phyloP scores from a whole-genome alignment of 2,329 filamentous ascomycete genomes.

The Colletotrichum siamense region DNA sequence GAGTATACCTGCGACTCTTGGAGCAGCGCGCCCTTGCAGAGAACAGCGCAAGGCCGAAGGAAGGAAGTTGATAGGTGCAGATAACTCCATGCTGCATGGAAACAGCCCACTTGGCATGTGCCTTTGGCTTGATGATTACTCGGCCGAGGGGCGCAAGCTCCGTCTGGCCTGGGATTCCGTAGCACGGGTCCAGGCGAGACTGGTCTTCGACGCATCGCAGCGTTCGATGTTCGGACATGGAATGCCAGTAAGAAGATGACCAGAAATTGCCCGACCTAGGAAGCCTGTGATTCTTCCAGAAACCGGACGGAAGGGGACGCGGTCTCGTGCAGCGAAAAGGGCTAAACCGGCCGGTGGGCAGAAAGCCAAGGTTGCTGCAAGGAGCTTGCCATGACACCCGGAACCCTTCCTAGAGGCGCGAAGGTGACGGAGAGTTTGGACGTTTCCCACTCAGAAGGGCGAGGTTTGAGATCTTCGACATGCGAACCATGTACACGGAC shows the following conservation, averaged over 20 bases:
- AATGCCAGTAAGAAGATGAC: not conserved
- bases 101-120: constrained; percentile 3
- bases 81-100: not conserved
- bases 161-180: not conserved
- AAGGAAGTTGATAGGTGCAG: not conserved
- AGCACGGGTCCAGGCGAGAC: not conserved
- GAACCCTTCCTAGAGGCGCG: not conserved
- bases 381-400: not conserved
- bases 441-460: not conserved
- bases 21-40: not conserved
- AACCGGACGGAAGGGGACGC: not conserved
- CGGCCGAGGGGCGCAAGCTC: not conserved
- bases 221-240: not conserved
- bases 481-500: not conserved
- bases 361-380: not conserved
- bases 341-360: not conserved
- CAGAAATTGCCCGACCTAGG: not conserved
- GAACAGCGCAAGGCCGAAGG: not conserved
- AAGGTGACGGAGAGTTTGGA: not conserved
- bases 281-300: not conserved
- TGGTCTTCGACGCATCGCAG: not conserved
- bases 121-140: not conserved
- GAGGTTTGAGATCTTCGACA: not conserved
- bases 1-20: not conserved
- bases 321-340: not conserved